Evolutionary conservation across 345 rosid genomes (phyloP).

Genomic region (Eucalyptus brandiana): DNA sequence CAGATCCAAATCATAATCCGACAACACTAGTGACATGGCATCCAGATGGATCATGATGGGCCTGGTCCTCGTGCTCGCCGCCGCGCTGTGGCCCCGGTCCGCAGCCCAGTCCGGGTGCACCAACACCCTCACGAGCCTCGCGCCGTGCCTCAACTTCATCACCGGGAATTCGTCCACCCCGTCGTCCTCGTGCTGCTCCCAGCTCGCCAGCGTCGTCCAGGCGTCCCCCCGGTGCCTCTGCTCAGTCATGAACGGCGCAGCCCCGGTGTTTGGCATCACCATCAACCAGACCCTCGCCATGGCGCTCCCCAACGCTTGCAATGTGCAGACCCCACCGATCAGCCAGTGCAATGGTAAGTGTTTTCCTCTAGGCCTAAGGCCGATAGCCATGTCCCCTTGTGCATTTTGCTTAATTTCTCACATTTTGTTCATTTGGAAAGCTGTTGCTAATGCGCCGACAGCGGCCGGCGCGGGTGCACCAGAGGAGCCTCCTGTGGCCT

Average conservation of each 20-base stretch:
- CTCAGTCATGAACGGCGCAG: not conserved
- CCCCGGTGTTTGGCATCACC: not conserved
- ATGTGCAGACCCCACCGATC: not conserved
- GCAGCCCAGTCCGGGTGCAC: conserved; percentile 2
- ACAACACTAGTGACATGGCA: conserved; percentile 8
- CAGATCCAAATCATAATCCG: not conserved
- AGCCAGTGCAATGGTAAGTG: conserved; percentile 9
- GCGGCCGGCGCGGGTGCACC: not conserved
- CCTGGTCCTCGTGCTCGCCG: conserved; percentile 12
- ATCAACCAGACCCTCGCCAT: conserved; percentile 4
- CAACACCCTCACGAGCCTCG: not conserved
- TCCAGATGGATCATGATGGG: not conserved
- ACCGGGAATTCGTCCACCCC: conserved; percentile 1
- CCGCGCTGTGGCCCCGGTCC: not conserved
- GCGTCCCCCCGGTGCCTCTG: conserved; percentile 4
- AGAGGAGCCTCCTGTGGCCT: not conserved
- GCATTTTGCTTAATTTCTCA: not conserved
- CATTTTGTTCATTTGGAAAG: not conserved
- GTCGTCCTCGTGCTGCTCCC: not conserved
- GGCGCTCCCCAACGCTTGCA: conserved; percentile 1
- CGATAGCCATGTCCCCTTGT: conserved; percentile 1
- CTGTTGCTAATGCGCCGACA: conserved; percentile 9
- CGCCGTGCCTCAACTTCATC: not conserved
- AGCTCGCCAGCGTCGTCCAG: not conserved
- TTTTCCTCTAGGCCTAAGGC: not conserved